Evolutionary conservation across 768 basidiomycete genomes (phyloP), one percentile per base, ranked within the genome.

Genomic region (Lactifluus rugatus): DNA sequence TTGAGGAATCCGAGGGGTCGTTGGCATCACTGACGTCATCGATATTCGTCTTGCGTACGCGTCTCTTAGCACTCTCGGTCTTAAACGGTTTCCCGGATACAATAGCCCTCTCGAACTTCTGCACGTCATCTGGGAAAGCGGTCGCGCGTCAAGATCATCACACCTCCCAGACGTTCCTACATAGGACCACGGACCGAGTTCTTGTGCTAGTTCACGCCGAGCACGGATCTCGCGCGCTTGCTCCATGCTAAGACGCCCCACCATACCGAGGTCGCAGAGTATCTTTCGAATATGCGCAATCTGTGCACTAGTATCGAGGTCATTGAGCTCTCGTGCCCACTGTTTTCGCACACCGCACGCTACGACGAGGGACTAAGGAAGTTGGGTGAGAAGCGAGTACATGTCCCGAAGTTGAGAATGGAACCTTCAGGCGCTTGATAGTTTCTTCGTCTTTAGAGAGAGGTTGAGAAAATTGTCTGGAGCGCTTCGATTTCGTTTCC

Each of bases 291-390:
- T 75, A 41, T 79, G 81, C 51, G 72, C 72, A 32, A 90, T 84
- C 65, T 91, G 87, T 48, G 82, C 78, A 2, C 74, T 75, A 0
- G 72, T 74, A 44, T 80, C 77, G 39, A 81, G 66, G 55, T 75
- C 83, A 63, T 81, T 71, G 64, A 91, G 85, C 56, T 89, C 79
- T 66, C 81, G 88, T 9, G 78, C 76, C 89, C 89, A 93, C 6
- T 79, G 73, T 69, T 84, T 90, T 57, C 87, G 82, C 17, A 87
- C 76, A 6, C 89, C 89, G 61, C 90, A 91, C 2, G 87, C 85
- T 14, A 78, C 68, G 1, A 93, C 81, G 14, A 87, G 70, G 16
- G 81, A 74, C 89, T 90, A 56, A 8, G n/a, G n/a, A 48, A 26
- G 31, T 17, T 28, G 7, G 1, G 49, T 44, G n/a, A 44, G 55